A percentile compares a stretch with the other conserved stretches of the same genome.
Conservation (phyloP, 2,329 filamentous ascomycete species). For the Cladophialophora carrionii region DNA sequence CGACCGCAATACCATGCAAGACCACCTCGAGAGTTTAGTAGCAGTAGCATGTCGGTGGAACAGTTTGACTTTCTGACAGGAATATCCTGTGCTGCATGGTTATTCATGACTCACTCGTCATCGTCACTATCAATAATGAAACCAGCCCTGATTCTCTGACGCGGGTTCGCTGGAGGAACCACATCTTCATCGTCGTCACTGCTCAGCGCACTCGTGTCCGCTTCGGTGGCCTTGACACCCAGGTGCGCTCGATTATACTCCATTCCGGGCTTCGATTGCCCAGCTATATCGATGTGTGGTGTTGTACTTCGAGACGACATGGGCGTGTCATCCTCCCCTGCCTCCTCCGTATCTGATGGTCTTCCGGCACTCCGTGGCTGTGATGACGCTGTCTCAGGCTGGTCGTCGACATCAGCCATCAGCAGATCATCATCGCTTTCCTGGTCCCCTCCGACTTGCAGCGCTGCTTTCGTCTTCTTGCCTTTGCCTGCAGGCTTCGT, state of each 20-base stretch:
- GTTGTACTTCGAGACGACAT: conserved; percentile 36
- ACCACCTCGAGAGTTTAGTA: neutral
- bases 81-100: neutral
- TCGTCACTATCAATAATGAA: conserved; percentile 39
- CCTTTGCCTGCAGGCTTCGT: conserved; percentile 13
- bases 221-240: neutral
- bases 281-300: conserved; percentile 11
- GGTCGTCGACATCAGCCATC: conserved; percentile 29
- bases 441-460: conserved; percentile 18
- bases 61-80: neutral
- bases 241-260: conserved; percentile 14
- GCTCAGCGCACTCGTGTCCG: neutral
- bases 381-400: conserved; percentile 28
- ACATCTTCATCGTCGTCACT: conserved; percentile 27
- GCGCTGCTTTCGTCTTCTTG: conserved; percentile 16
- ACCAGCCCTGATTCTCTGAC: conserved; percentile 29
- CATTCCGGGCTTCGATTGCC: conserved; percentile 14
- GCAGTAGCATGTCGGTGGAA: neutral
- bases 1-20: neutral
- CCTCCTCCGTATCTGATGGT: conserved; percentile 24
- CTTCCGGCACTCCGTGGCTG: conserved; percentile 17
- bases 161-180: conserved; percentile 19
- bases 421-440: conserved; percentile 33
- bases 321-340: conserved; percentile 41
- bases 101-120: conserved; percentile 27